A percentile compares a stretch with the other conserved stretches of the same genome.
These are phyloP conservation scores for Coemansia sp. DNA, from an alignment of 192 early-diverging fungal genomes.

Conservation along the genomic window DNA sequence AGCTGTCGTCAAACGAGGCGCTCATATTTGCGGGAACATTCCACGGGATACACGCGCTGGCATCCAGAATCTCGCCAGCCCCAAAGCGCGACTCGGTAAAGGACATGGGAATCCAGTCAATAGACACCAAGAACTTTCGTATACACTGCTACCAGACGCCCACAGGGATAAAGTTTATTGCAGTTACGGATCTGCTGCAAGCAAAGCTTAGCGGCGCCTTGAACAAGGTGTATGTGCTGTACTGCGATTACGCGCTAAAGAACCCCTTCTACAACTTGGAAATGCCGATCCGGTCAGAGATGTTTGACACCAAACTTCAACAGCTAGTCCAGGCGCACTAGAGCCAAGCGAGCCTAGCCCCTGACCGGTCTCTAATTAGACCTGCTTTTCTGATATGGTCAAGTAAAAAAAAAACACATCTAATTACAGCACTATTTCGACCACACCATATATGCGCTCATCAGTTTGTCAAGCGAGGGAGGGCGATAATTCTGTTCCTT, in stretches of 20 bases:
- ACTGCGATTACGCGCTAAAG: constrained; percentile 97
- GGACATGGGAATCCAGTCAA: constrained; percentile 86
- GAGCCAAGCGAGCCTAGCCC: background rate
- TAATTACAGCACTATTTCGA: background rate
- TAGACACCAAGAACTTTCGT: constrained; percentile 89
- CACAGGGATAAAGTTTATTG: constrained; percentile 95
- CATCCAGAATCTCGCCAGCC: constrained; percentile 88
- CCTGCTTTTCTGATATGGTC: background rate
- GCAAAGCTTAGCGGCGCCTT: constrained; percentile 47
- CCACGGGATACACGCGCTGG: constrained; percentile 96
- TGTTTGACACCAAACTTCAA: constrained; percentile 82
- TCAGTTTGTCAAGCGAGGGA: background rate
- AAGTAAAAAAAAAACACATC: background rate
- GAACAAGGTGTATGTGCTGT: constrained; percentile 82
- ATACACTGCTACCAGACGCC: constrained; percentile 91
- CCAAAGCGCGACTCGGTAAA: constrained; percentile 27
- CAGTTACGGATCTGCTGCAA: constrained; percentile 81
- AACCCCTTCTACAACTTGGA: constrained; percentile 98
- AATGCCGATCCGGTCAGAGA: constrained; percentile 96
- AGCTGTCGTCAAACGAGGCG: constrained; percentile 92
- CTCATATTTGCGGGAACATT: constrained; percentile 97
- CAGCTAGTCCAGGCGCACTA: constrained; percentile 36
- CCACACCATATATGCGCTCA: background rate
- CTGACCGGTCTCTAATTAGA: background rate
- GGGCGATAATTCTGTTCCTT: background rate